Conservation (phyloP, 768 basidiomycete genomes). For the Kwoniella pini region DNA sequence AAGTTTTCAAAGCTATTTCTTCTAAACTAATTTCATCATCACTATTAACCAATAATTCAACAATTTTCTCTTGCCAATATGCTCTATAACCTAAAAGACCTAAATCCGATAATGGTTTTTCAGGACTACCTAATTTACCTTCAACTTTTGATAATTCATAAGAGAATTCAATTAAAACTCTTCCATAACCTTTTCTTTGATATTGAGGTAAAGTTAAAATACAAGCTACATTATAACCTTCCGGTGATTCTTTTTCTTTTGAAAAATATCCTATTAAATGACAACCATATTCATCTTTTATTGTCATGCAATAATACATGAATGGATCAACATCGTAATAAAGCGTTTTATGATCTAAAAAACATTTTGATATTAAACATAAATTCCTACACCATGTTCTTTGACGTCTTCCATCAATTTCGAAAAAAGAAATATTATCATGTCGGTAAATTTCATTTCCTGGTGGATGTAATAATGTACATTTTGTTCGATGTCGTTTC, state of each 20-base stretch:
- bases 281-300: constrained; percentile 84
- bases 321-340: constrained; percentile 99
- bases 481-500: constrained; percentile 83
- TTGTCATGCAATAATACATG: constrained; percentile 98
- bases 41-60: constrained; percentile 74
- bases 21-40: constrained; percentile 87
- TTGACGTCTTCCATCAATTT: constrained; percentile 96
- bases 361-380: constrained; percentile 94
- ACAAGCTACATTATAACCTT: constrained; percentile 98
- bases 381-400: constrained; percentile 95
- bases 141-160: constrained; percentile 98
- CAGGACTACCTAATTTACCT: constrained; percentile 90
- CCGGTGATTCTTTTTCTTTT: constrained; percentile 97
- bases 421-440: constrained; percentile 95
- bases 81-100: constrained; percentile 90
- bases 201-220: constrained; percentile 98
- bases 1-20: constrained; percentile 92
- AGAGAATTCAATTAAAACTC: constrained; percentile 93
- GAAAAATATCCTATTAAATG: constrained; percentile 98
- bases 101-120: constrained; percentile 94
- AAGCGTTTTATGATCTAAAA: constrained; percentile 98
- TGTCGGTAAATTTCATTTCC: constrained; percentile 99
- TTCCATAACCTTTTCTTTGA: constrained; percentile 93
- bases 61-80: constrained; percentile 96
- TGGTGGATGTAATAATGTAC: constrained; percentile 88